Base-by-base conservation (phyloP, 768 basidiomycete species). In the Suillus lakei region DNA sequence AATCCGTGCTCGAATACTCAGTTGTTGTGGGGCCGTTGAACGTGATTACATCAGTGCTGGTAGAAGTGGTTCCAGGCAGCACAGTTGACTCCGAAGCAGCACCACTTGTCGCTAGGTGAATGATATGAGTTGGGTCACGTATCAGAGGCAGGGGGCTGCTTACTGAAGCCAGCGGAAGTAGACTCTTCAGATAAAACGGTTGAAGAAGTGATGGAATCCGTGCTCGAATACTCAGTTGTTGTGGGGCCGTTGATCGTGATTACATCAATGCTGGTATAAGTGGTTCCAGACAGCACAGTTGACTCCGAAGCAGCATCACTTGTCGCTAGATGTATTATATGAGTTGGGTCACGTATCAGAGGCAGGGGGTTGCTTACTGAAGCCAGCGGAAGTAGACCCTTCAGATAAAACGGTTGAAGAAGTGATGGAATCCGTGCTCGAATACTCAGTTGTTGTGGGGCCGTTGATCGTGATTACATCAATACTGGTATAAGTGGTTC, bases 361-460 rank as follows among this genome's bases (percentile, higher is more conserved):
- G 5, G 39, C 13, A 23, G n/a, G 28, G 7, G 12, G 30, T 66
- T 5, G 66, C 72, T 51, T 46, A 60, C 50, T 21, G 1, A 15
- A 34, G 38, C 55, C 43, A 54, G 23, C 18, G 38, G 55, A 26
- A 38, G 63, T 44, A 4, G 66, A 53, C n/a, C 48, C 56, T 3
- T n/a, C 51, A 36, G 64, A 46, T 10, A 34, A 60, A 26, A 30
- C 28, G 13, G 43, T 36, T 15, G 65, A 63, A 28, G 65, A 39
- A 53, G 60, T 7, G 12, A 12, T 2, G 8, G 63, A 41, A 4
- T 23, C 26, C 23, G 23, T 54, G 23, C 43, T 54, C 18, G 53
- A 54, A 32, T 28, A 51, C 9, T 8, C 28, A 5, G 21, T 32
- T 16, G 51, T 28, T 30, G 61, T 23, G 28, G 56, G 38, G 10